Conservation (phyloP, 306 rosid species). For the Cicer pinnatifidum region DNA sequence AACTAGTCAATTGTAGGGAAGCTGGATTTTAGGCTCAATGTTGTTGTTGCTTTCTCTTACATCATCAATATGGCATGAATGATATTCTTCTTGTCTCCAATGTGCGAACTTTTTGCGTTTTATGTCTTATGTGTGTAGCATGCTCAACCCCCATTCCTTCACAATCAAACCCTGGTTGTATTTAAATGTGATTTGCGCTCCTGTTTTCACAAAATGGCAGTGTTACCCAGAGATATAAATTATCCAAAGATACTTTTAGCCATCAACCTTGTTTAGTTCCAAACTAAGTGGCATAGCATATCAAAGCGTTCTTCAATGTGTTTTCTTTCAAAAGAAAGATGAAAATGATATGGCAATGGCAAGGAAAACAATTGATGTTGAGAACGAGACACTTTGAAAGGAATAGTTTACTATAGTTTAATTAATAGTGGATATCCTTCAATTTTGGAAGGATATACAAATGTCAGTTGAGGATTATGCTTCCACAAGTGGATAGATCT, state of each 20-base stretch:
- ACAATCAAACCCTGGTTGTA: background rate
- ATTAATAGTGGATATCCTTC: too few relatives aligned
- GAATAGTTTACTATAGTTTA: too few relatives aligned
- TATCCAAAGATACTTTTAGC: background rate
- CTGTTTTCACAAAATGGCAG: conserved; percentile 28
- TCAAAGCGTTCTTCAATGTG: conserved; percentile 10
- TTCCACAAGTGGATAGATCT: too few relatives aligned
- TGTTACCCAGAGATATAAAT: conserved; percentile 13
- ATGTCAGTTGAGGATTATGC: too few relatives aligned
- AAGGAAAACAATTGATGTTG: background rate
- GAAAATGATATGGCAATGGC: background rate
- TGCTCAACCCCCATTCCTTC: background rate
- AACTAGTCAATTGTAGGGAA: conserved; percentile 20
- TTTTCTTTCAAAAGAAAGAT: conserved; percentile 17
- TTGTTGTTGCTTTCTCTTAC: background rate
- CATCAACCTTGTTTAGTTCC: background rate
- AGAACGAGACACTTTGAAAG: background rate
- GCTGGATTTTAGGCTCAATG: background rate
- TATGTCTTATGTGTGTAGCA: background rate
- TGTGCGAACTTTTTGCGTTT: background rate
- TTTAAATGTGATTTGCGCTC: conserved; percentile 28
- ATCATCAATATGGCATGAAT: background rate
- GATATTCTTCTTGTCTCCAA: background rate
- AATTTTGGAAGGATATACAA: too few relatives aligned
- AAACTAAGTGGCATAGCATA: background rate